Base-by-base conservation (phyloP, 768 basidiomycete genomes). In the Hygrocybe punicea region DNA sequence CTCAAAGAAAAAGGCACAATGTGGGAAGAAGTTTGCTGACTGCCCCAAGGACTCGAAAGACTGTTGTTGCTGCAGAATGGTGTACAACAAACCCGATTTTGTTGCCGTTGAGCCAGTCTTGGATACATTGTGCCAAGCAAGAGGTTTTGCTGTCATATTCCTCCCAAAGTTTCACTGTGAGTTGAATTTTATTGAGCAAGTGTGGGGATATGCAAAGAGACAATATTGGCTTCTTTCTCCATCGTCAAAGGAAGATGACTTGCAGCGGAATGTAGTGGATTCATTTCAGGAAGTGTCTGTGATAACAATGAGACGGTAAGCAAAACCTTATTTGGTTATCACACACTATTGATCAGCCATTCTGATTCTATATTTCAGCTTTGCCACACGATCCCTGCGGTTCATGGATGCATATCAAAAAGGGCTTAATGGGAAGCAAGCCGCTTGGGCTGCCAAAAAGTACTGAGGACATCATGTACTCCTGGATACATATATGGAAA, bases 61-160 rank as follows among this genome's bases (percentile, higher is more conserved):
- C 10, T 75, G 72, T 58, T 73, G 70, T 58, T 67, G 62, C 40
- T 61, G 63, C 2, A 55, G 63, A 9, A 44, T 71, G 17, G 62
- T 75, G 1, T 71, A 59, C 56, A 66, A 61, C 23, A 62, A 76
- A 51, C 72, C 71, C 1, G 70, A 77, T 56, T 77, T 77, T 58
- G 62, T 58, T 14, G 57, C 60, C 40, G 56, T 42, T 16, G 39
- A 58, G 23, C 62, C 64, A 23, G 13, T 60, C 11, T 29, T 68
- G 3, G 53, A 65, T 24, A 57, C 29, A 4, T 34, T 23, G 5
- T 49, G 44, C 25, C 35, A 61, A 39, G 55, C 16, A 9, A 51
- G 55, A 23, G 62, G 63, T 17, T 60, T 62, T 50, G 29, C 52
- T 25, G 58, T 62, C 42, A n/a, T n/a, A n/a, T n/a, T n/a, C n/a